A percentile compares a stretch with the other conserved stretches of the same genome.
Conservation (phyloP, 1,139 yeast genomes). For the Suhomyces bolitotheri region DNA sequence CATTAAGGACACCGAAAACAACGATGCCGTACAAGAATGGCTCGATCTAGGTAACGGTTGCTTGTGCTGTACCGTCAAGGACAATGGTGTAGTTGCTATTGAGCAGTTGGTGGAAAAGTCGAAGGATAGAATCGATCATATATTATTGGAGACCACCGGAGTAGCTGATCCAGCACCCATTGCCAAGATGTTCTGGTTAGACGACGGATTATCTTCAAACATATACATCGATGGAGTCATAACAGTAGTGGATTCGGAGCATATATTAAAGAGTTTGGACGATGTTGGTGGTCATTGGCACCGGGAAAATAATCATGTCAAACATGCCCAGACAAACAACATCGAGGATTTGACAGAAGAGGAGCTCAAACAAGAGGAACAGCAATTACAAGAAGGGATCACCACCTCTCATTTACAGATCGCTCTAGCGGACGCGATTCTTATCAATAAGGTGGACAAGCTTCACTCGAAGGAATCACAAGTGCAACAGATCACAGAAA, state of each 20-base stretch:
- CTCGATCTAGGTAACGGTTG: slow-evolving; percentile 95
- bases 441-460: slow-evolving; percentile 76
- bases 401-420: slow-evolving; percentile 90
- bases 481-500: slow-evolving; percentile 25
- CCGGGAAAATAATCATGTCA: slow-evolving; percentile 35
- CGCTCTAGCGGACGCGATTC: slow-evolving; percentile 81
- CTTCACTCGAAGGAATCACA: slow-evolving; percentile 22
- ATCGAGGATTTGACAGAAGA: slow-evolving; percentile 27
- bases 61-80: slow-evolving; percentile 93
- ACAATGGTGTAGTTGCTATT: slow-evolving; percentile 90
- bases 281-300: slow-evolving; percentile 74
- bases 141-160: slow-evolving; percentile 91
- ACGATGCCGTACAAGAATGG: slow-evolving; percentile 84
- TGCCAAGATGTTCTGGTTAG: slow-evolving; percentile 96
- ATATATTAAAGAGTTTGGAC: slow-evolving; percentile 64
- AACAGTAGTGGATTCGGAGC: slow-evolving; percentile 82
- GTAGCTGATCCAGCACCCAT: slow-evolving; percentile 98
- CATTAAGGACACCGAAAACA: slow-evolving; percentile 57
- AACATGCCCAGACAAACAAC: slow-evolving; percentile 22
- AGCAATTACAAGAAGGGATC: slow-evolving; percentile 45
- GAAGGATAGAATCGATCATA: slow-evolving; percentile 79
- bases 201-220: slow-evolving; percentile 79
- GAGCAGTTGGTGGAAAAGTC: slow-evolving; percentile 79
- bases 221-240: slow-evolving; percentile 91
- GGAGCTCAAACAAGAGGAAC: slow-evolving; percentile 37